These are phyloP conservation scores for Imleria badia DNA, from an alignment of 768 basidiomycete species.

Conservation along the genomic window DNA sequence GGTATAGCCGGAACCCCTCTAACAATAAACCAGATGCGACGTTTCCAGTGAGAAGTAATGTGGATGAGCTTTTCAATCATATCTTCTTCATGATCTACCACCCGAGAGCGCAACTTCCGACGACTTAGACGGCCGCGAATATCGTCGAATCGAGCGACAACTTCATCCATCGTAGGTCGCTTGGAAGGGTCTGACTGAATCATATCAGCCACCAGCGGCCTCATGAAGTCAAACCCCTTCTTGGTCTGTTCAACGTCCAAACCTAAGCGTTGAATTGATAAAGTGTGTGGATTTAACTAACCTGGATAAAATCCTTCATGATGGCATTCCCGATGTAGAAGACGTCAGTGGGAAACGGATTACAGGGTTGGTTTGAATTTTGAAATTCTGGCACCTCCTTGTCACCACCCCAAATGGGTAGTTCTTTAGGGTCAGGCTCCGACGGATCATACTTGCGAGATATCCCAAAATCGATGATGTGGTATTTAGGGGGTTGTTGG, in stretches of 20 bases:
- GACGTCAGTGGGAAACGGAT: slow-evolving; percentile 46
- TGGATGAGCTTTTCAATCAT: too few species aligned
- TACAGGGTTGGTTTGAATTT: slow-evolving; percentile 16
- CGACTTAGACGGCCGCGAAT: slow-evolving; percentile 17
- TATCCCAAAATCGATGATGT: not conserved
- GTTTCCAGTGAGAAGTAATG: slow-evolving; percentile 24
- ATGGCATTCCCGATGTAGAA: slow-evolving; percentile 44
- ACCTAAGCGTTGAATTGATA: not conserved
- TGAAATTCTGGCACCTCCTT: slow-evolving; percentile 40
- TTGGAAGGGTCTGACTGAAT: slow-evolving; percentile 32
- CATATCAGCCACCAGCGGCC: slow-evolving; percentile 27
- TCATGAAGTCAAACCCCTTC: slow-evolving; percentile 32
- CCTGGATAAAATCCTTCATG: slow-evolving; percentile 31
- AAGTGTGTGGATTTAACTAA: slow-evolving; percentile 17
- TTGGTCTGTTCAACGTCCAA: not conserved
- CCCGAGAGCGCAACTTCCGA: slow-evolving; percentile 29
- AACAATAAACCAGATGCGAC: slow-evolving; percentile 17
- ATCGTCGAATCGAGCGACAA: slow-evolving; percentile 30
- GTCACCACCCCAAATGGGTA: slow-evolving; percentile 38
- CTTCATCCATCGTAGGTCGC: slow-evolving; percentile 39
- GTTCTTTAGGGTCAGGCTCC: not conserved
- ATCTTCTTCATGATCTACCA: slow-evolving; percentile 1
- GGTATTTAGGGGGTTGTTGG: too few species aligned
- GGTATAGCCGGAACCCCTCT: slow-evolving; percentile 16
- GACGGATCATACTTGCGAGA: too few species aligned